Conservation (phyloP, 2,329 filamentous ascomycete species). For the Penicillium psychrosexuale region DNA sequence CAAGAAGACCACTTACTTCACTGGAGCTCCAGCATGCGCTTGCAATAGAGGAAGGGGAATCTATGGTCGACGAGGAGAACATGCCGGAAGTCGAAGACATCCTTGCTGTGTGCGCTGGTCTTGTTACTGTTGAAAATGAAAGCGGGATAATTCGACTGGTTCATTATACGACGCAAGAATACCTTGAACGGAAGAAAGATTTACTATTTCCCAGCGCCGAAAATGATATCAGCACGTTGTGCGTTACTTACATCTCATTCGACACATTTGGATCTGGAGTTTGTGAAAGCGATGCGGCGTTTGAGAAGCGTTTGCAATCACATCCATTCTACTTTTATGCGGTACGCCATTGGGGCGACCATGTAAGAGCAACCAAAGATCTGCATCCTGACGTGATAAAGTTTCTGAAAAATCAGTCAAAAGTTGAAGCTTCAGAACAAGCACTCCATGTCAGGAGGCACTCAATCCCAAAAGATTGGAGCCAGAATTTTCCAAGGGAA, state of each 20-base stretch:
- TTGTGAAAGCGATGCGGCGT: not conserved
- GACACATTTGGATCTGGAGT: not conserved
- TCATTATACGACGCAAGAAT: slow-evolving; percentile 35
- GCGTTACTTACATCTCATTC: not conserved
- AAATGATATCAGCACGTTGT: not conserved
- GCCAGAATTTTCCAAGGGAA: not conserved
- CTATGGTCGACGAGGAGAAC: slow-evolving; percentile 33
- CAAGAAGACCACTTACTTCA: slow-evolving; percentile 33
- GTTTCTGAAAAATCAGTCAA: not conserved
- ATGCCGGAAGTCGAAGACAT: slow-evolving; percentile 29
- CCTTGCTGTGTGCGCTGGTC: slow-evolving; percentile 31
- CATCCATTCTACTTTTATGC: not conserved
- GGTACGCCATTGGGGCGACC: not conserved
- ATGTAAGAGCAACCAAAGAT: not conserved
- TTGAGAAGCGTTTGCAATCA: not conserved
- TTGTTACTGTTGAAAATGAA: slow-evolving; percentile 32
- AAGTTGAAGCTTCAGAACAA: not conserved
- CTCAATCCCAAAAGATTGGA: not conserved
- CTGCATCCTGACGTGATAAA: not conserved
- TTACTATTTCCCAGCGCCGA: slow-evolving; percentile 7
- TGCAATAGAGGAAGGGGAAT: slow-evolving; percentile 31
- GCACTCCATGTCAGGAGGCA: not conserved
- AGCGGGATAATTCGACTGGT: slow-evolving; percentile 33
- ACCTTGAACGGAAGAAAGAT: slow-evolving; percentile 21
- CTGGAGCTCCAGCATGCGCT: slow-evolving; percentile 46